Conservation (phyloP, 225 moss, liverwort and hornwort species). For the Takakia lepidozioides region DNA sequence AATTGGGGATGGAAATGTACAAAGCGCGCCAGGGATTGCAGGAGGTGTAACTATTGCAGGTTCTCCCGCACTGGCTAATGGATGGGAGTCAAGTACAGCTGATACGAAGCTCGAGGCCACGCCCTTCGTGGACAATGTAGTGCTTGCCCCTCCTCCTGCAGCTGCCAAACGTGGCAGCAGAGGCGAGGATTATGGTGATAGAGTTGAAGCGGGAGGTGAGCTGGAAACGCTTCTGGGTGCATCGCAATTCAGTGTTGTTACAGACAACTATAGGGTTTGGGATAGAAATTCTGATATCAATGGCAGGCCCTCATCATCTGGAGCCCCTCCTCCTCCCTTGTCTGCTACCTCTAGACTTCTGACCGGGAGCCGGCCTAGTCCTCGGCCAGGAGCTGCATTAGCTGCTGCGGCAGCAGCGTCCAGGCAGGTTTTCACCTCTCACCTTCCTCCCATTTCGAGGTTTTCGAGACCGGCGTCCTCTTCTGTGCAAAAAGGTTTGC, state of each 20-base stretch:
- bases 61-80: too few relatives aligned
- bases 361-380: constrained; percentile 16
- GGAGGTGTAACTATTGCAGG: too few relatives aligned
- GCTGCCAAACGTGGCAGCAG: too few relatives aligned
- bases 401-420: constrained; percentile 72
- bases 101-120: too few relatives aligned
- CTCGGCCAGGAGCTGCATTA: constrained; percentile 60
- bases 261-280: neutral
- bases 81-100: too few relatives aligned
- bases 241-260: neutral
- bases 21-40: too few relatives aligned
- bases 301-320: neutral
- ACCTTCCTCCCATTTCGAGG: too few relatives aligned
- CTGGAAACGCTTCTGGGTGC: neutral
- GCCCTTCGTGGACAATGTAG: too few relatives aligned
- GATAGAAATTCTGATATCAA: neutral
- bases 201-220: neutral
- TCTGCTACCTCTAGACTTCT: constrained; percentile 6
- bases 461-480: constrained; percentile 21
- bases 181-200: neutral
- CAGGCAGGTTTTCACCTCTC: constrained; percentile 46
- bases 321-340: constrained; percentile 1
- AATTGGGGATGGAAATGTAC: too few relatives aligned
- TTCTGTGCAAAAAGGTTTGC: constrained; percentile 12
- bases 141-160: too few relatives aligned